phyloP scores from a whole-genome alignment of 768 basidiomycete species.

The Xanthoconium purpureum region DNA sequence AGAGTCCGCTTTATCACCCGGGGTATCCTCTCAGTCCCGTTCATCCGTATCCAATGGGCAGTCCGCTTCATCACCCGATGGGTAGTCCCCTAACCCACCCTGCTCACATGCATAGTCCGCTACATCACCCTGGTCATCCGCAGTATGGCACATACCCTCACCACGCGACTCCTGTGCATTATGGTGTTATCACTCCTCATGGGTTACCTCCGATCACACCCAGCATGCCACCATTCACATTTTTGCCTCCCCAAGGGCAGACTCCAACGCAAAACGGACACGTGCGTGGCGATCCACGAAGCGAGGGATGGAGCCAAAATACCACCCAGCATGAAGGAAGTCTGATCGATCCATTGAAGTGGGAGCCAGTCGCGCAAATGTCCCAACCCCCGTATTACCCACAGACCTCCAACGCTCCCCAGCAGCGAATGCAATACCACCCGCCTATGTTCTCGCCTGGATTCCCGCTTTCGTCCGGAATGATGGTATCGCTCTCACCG shows the following conservation, averaged over 20 bases:
- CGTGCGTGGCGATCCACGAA: not conserved
- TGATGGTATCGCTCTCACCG: conserved; percentile 27
- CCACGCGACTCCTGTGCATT: conserved; percentile 22
- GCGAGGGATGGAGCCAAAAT: conserved; percentile 2
- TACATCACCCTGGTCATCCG: conserved; percentile 30
- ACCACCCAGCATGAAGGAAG: conserved; percentile 6
- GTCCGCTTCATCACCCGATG: conserved; percentile 40
- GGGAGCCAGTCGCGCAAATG: conserved; percentile 7
- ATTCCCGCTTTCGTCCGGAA: conserved; percentile 32
- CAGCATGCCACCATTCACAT: conserved; percentile 93
- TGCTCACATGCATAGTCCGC: conserved; percentile 30
- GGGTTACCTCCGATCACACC: conserved; percentile 94
- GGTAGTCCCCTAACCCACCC: conserved; percentile 33
- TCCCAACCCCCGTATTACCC: conserved; percentile 12
- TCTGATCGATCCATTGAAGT: not conserved
- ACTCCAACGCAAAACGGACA: conserved; percentile 21
- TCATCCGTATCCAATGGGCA: conserved; percentile 27
- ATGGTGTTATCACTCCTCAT: conserved; percentile 59
- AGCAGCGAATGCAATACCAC: conserved; percentile 23
- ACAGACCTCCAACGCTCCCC: conserved; percentile 12
- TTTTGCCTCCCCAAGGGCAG: conserved; percentile 53
- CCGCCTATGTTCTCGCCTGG: conserved; percentile 31
- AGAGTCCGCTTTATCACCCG: conserved; percentile 41
- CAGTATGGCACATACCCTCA: conserved; percentile 29
- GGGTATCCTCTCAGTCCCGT: conserved; percentile 31